A percentile compares a stretch with the other conserved stretches of the same genome.
phyloP scores from a whole-genome alignment of 2,329 filamentous ascomycete species.

The Phyllosticta citriasiana region DNA sequence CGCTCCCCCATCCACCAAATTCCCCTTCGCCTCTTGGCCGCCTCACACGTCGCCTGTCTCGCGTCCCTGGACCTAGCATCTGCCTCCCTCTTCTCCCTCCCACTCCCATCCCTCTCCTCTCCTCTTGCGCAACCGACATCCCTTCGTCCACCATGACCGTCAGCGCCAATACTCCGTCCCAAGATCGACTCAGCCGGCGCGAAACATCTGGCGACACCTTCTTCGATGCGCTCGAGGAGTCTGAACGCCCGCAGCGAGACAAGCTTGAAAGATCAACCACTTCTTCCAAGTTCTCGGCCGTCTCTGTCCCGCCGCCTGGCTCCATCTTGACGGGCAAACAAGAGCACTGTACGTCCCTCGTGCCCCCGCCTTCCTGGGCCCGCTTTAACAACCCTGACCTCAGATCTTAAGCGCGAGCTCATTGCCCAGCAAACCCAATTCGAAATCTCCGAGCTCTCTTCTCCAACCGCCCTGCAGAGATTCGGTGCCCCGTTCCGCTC shows the following conservation, averaged over 20 bases:
- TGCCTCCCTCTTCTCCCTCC: background rate
- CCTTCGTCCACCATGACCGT: background rate
- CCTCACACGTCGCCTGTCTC: constrained; percentile 4
- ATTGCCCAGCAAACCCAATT: constrained; percentile 79
- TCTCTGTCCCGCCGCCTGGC: constrained; percentile 42
- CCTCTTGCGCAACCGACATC: background rate
- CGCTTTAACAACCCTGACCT: background rate
- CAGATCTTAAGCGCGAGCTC: constrained; percentile 93
- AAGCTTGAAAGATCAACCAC: constrained; percentile 4
- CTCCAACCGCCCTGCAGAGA: constrained; percentile 83
- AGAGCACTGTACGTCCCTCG: constrained; percentile 68
- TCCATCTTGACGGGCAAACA: constrained; percentile 82
- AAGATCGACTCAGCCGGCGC: constrained; percentile 2
- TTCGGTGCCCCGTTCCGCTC: constrained; percentile 95
- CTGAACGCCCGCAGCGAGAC: background rate
- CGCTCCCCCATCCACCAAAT: background rate
- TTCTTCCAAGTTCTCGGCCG: constrained; percentile 27
- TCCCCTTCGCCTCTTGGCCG: background rate
- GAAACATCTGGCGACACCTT: constrained; percentile 6
- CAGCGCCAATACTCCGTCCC: constrained; percentile 1
- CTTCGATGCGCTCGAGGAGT: constrained; percentile 7
- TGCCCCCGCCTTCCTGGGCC: background rate
- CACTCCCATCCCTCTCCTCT: background rate
- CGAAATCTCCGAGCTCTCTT: constrained; percentile 89
- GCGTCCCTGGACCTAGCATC: background rate